Evolutionary conservation across 371 early-diverging fungal genomes (phyloP).

Genomic region (Blastocladiella emersonii): DNA sequence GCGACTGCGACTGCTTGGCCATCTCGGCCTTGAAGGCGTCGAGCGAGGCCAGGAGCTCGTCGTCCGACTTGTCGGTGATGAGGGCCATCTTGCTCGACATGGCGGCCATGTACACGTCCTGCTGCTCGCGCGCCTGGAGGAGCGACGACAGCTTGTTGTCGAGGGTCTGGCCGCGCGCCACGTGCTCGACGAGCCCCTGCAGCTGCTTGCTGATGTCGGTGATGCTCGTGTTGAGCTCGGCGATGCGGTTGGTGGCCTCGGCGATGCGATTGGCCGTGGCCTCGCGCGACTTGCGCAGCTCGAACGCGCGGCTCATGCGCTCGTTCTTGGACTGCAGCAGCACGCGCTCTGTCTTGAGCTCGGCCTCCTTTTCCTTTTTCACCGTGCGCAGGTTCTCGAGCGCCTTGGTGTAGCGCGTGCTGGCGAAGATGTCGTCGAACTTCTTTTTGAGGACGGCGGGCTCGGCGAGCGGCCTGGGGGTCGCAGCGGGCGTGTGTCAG

Average conservation of each 20-base stretch:
- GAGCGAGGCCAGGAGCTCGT: neutral
- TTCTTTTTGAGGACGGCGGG: conserved; percentile 85
- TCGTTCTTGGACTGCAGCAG: neutral
- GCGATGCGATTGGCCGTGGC: neutral
- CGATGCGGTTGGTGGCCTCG: neutral
- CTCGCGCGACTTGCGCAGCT: neutral
- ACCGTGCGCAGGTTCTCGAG: conserved; percentile 66
- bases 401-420: conserved; percentile 87
- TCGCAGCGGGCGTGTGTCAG: too few species aligned
- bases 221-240: neutral
- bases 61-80: neutral
- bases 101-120: neutral
- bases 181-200: neutral
- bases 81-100: neutral
- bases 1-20: neutral
- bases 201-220: neutral
- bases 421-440: conserved; percentile 98
- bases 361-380: conserved; percentile 49
- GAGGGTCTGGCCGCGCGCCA: neutral
- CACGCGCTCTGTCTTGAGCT: neutral
- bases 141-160: neutral
- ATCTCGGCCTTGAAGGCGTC: neutral
- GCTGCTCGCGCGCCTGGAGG: neutral
- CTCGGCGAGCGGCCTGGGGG: conserved; percentile 78
- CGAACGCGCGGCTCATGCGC: neutral